Base-by-base conservation (phyloP, 352 stramenopile species). In the Elongisporangium senticosum region DNA sequence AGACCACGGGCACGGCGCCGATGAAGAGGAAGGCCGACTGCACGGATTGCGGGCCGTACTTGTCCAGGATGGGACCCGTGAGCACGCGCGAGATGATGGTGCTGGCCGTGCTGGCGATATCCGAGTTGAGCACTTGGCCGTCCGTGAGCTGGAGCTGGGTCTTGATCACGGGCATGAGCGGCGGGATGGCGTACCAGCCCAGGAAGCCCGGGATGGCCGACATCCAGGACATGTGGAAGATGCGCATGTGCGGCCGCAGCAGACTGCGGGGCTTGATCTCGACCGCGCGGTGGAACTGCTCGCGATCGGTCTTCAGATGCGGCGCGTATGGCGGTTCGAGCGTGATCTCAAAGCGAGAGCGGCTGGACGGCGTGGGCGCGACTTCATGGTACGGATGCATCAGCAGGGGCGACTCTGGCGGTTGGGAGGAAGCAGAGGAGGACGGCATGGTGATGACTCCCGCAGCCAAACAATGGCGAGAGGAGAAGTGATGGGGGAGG, bases 101-200 rank as follows among this genome's bases (percentile, higher is more conserved):
- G 59, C 87, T 94, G 53, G 86, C 81, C 13, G 92, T 96, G 65
- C 82, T 87, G 39, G 86, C 79, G 64, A 98, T 98, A 55, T 97
- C 96, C 26, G 90, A 96, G 52, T 94, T 98, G 55, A 86, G 73
- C 26, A 98, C 83, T 56, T 98, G 47, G 59, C 90, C 65, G 39
- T 92, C 93, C 22, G 72, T 94, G 24, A 98, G 72, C 0, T 61
- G 71, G 20, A 99, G 69, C 48, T 90, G 77, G 8, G 78, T 71
- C 66, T 90, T 90, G 63, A 98, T 96, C 51, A 97, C 82, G 0
- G 87, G 80, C 57, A 98, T 89, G 51, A 98, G 84, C 17, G 96
- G 96, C 2, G 93, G 91, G 67, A 98, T 97, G 39, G 89, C 81
- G 71, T 98, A 98, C 90, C 92, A 98, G 57, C 93, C 90, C 67